Evolutionary conservation across 805 yeast genomes (phyloP).

Genomic region (Candida nanaspora): DNA sequence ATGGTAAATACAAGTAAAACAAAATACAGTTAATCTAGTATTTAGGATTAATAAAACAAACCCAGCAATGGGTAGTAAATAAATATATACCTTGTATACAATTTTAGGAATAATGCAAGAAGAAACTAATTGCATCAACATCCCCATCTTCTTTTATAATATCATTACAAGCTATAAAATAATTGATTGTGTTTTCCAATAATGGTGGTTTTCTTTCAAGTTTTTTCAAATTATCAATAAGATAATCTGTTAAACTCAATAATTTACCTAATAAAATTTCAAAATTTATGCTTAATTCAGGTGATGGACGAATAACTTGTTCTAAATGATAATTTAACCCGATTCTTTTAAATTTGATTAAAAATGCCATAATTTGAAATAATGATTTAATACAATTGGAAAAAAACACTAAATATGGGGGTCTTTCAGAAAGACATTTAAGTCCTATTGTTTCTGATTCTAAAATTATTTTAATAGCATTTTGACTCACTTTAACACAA

Average conservation of each 20-base stretch:
- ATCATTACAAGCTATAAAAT: not conserved
- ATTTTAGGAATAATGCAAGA: not conserved
- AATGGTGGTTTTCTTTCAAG: not conserved
- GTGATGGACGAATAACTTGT: not conserved
- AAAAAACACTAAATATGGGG: slow-evolving; percentile 18
- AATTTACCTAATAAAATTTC: not conserved
- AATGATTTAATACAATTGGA: slow-evolving; percentile 21
- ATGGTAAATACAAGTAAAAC: too few species aligned
- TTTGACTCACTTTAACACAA: slow-evolving; percentile 13
- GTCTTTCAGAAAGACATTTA: slow-evolving; percentile 10
- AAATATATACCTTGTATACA: not conserved
- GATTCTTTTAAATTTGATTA: slow-evolving; percentile 6
- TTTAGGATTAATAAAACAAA: too few species aligned
- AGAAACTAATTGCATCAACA: not conserved
- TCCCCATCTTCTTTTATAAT: not conserved
- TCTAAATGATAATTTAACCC: not conserved
- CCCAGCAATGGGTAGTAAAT: not conserved
- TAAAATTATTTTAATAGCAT: slow-evolving; percentile 2
- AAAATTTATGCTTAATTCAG: not conserved
- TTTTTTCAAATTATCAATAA: not conserved
- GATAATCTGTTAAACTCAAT: not conserved
- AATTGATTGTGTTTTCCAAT: not conserved
- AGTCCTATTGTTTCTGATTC: slow-evolving; percentile 10
- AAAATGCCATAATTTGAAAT: slow-evolving; percentile 18
- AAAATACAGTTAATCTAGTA: too few species aligned